phyloP scores from a whole-genome alignment of 805 yeast genomes.

The Tetrapisispora iriomotensis region DNA sequence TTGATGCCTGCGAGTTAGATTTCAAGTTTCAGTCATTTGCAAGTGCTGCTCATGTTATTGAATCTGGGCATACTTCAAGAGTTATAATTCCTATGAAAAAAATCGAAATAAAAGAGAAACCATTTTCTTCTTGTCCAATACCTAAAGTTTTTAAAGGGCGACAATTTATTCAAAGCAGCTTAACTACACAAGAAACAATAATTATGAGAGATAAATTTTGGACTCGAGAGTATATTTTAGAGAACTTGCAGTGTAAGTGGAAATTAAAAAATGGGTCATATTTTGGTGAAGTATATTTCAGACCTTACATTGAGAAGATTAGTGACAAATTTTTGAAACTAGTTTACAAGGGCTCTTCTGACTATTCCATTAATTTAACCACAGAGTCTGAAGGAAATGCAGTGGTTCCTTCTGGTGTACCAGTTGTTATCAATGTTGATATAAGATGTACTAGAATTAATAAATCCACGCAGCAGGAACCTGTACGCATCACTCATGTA shows the following conservation, averaged over 20 bases:
- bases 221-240: conserved; percentile 61
- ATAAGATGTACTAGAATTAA: conserved; percentile 6
- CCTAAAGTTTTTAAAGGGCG: conserved; percentile 57
- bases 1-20: conserved; percentile 37
- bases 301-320: conserved; percentile 21
- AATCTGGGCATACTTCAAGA: conserved; percentile 43
- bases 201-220: conserved; percentile 63
- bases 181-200: conserved; percentile 45
- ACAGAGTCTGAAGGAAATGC: conserved; percentile 3
- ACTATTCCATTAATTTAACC: conserved; percentile 11
- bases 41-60: conserved; percentile 23
- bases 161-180: conserved; percentile 50
- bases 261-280: conserved; percentile 8
- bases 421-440: conserved; percentile 6
- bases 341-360: conserved; percentile 16
- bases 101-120: conserved; percentile 30
- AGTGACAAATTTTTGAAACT: conserved; percentile 17
- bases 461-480: background rate
- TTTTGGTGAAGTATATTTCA: conserved; percentile 18
- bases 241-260: conserved; percentile 62
- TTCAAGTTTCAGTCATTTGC: conserved; percentile 28
- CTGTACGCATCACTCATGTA: conserved; percentile 8
- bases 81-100: conserved; percentile 63
- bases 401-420: conserved; percentile 10
- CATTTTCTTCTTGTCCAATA: conserved; percentile 36